Evolutionary conservation across 1,139 yeast genomes (phyloP), one percentile per base, ranked within the genome.

Genomic region (Komagataea norvegica): DNA sequence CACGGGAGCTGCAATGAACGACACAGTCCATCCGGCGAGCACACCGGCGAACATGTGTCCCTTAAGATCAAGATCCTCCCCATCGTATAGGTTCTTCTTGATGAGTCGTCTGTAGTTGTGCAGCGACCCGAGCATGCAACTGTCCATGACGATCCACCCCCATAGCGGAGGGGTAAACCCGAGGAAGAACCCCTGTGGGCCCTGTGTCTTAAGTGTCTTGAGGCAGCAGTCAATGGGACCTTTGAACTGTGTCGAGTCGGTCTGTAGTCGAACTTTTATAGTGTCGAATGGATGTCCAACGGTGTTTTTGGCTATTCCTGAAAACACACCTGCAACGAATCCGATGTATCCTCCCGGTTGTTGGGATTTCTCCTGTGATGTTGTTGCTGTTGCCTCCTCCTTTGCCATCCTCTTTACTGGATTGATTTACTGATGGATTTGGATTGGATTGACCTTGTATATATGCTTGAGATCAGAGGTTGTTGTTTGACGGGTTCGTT

Each of bases 271-370:
- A 19, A 87, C 95, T 56, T 88, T 88, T 48, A 88, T 77, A 2
- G 95, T 85, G 56, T 88, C 96, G 51, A 88, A 87, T 6, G 96
- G 96, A 58, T 88, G 96, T 2, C 96, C 96, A 14, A 88, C 96
- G 1, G 82, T 77, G 52, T 87, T 83, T 59, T 88, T 88, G 53
- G 85, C 83, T 25, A 86, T 74, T 15, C 96, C 96, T 0, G 91
- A 80, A 55, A 83, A 83, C 55, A 84, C 77, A 6, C 96, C 96
- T 3, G 96, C 95, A 11, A 86, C 72, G 54, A 86, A 87, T 13
- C 95, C 95, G 44, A 78, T 71, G 51, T 78, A 79, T 41, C 72
- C 59, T 11, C 51, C 62, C 2, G 56, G 57, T 14, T n/a, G n/a
- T n/a, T n/a, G n/a, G n/a, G n/a, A n/a, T n/a, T n/a, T n/a, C n/a